Conservation (phyloP, 169 alveolate genomes). For the Neospora caninum region DNA sequence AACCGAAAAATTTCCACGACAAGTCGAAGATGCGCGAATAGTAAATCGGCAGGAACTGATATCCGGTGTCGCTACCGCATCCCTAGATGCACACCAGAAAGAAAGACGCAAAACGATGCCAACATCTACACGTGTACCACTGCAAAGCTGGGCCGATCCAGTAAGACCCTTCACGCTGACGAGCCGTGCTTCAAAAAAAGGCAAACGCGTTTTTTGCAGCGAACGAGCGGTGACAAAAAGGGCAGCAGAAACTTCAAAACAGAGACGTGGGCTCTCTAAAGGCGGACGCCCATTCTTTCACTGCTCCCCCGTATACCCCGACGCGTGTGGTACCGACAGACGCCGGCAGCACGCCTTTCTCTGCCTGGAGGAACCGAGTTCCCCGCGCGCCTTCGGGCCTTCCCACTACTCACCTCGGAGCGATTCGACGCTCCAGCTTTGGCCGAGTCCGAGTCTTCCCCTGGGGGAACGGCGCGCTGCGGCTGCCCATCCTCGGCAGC, state of each 20-base stretch:
- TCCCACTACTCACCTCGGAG: no score
- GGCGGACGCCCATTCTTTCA: background rate
- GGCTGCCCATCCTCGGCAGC: background rate
- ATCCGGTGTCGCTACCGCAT: background rate
- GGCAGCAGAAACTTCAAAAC: background rate
- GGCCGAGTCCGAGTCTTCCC: background rate
- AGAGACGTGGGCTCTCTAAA: background rate
- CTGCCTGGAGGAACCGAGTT: no score
- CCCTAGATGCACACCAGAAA: background rate
- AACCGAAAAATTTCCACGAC: slow-evolving; percentile 8
- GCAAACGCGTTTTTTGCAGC: no score
- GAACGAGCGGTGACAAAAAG: background rate
- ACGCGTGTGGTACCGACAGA: no score
- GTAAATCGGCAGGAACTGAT: background rate
- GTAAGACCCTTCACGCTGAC: no score
- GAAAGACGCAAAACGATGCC: background rate
- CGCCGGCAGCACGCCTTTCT: no score
- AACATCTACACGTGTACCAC: no score
- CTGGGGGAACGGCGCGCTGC: background rate
- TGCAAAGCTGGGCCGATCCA: no score
- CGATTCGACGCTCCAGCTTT: background rate
- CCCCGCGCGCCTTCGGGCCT: no score
- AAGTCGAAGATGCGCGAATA: slow-evolving; percentile 3
- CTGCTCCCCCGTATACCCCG: background rate
- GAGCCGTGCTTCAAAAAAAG: no score